A percentile compares a stretch with the other conserved stretches of the same genome.
Evolutionary conservation across 2,329 filamentous ascomycete species (phyloP).

Genomic region (Aspergillus clavatus): DNA sequence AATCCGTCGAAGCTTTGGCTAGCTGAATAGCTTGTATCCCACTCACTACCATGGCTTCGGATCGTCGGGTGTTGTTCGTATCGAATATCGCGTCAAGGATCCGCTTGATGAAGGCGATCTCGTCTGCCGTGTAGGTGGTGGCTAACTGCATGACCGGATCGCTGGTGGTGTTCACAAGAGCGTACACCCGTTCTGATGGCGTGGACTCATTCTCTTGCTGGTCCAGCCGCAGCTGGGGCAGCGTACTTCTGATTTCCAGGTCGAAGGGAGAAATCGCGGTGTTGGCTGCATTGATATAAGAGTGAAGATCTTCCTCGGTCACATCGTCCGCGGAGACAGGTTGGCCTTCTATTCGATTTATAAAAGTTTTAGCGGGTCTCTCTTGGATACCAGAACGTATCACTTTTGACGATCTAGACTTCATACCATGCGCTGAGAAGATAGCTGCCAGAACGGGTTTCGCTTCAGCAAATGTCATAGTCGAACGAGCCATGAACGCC

Average conservation of each 20-base stretch:
- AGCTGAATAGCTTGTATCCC: conserved; percentile 74
- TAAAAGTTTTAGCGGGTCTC: too few species aligned
- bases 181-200: conserved; percentile 59
- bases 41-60: conserved; percentile 78
- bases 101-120: conserved; percentile 84
- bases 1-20: conserved; percentile 41
- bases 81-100: conserved; percentile 90
- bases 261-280: conserved; percentile 72
- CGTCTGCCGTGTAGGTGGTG: conserved; percentile 72
- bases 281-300: conserved; percentile 67
- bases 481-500: conserved; percentile 72
- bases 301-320: conserved; percentile 61
- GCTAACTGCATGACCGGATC: conserved; percentile 83
- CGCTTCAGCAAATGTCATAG: conserved; percentile 69
- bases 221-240: conserved; percentile 58
- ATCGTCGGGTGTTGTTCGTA: conserved; percentile 70
- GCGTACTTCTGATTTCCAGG: conserved; percentile 73
- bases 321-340: conserved; percentile 58
- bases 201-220: conserved; percentile 4
- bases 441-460: conserved; percentile 73
- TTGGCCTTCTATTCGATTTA: conserved; percentile 41
- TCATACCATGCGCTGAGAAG: conserved; percentile 53
- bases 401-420: too few species aligned
- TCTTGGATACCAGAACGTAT: too few species aligned
- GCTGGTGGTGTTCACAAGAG: conserved; percentile 80